These are phyloP conservation scores for Ophiorrhiza pumila DNA, from an alignment of 257 asterid genomes.

Conservation along the genomic window DNA sequence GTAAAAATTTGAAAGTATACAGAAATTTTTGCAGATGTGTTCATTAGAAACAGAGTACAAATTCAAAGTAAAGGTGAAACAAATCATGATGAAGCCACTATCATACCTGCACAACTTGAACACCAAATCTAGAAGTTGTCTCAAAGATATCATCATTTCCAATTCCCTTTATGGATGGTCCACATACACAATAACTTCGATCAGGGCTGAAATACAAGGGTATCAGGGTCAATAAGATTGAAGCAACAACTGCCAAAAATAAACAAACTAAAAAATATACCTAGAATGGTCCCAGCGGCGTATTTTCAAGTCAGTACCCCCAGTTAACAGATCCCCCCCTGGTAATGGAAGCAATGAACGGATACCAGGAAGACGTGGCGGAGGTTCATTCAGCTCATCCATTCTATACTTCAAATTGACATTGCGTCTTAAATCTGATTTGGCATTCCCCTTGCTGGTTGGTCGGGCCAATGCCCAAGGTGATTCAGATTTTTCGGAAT, in stretches of 20 bases:
- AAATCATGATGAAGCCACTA: not conserved
- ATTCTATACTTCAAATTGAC: slow-evolving; percentile 68
- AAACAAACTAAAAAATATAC: slow-evolving; percentile 23
- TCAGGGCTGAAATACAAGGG: slow-evolving; percentile 69
- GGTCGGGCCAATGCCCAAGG: slow-evolving; percentile 78
- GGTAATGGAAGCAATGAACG: slow-evolving; percentile 99
- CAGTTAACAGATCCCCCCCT: slow-evolving; percentile 95
- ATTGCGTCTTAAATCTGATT: slow-evolving; percentile 60
- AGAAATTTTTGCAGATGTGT: not conserved
- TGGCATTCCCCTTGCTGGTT: slow-evolving; percentile 57
- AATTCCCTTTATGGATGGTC: slow-evolving; percentile 84
- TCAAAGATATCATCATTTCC: slow-evolving; percentile 83
- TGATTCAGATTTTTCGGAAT: slow-evolving; percentile 57
- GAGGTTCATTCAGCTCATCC: slow-evolving; percentile 79
- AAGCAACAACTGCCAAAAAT: slow-evolving; percentile 3
- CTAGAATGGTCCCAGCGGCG: slow-evolving; percentile 99
- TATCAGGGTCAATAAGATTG: slow-evolving; percentile 18
- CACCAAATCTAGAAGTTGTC: slow-evolving; percentile 90
- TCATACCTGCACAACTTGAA: slow-evolving; percentile 94
- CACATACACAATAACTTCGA: slow-evolving; percentile 83
- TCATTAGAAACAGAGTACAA: not conserved
- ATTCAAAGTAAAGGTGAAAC: not conserved
- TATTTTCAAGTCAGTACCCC: slow-evolving; percentile 92
- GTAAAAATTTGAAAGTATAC: not conserved
- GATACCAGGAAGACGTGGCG: slow-evolving; percentile 79